Percentiles rank a stretch among this genome's conserved stretches.
These are phyloP conservation scores for Acanthamoeba castellanii DNA, from an alignment of 208 protist species.

Conservation along the genomic window DNA sequence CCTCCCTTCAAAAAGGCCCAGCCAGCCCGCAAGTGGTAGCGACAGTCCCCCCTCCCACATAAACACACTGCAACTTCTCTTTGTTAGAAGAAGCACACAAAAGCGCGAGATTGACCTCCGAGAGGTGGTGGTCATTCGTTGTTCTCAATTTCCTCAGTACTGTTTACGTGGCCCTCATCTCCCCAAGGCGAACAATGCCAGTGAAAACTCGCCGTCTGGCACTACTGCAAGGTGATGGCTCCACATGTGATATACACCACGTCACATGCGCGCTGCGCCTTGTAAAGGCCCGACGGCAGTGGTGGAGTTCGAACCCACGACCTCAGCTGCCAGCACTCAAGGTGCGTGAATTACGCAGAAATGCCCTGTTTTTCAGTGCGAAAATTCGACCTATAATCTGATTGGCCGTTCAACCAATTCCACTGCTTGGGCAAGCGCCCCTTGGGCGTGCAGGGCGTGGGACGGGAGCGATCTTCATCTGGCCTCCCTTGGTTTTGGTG, in stretches of 20 bases:
- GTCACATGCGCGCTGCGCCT: too few species aligned
- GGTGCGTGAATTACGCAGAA: background rate
- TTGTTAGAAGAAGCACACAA: background rate
- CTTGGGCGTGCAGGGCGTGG: background rate
- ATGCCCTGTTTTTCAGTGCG: background rate
- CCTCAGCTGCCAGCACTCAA: too few species aligned
- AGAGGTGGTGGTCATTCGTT: too few species aligned
- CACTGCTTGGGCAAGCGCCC: background rate
- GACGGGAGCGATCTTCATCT: slow-evolving; percentile 44
- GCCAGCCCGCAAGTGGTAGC: slow-evolving; percentile 34
- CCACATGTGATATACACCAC: too few species aligned
- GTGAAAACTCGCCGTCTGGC: background rate
- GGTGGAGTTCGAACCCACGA: too few species aligned
- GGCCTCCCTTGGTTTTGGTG: slow-evolving; percentile 54
- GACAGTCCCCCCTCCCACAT: background rate
- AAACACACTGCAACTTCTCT: too few species aligned
- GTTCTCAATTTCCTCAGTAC: too few species aligned
- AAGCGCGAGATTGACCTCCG: too few species aligned
- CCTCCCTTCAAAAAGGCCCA: slow-evolving; percentile 32
- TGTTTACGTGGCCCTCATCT: too few species aligned
- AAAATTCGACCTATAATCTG: slow-evolving; percentile 33
- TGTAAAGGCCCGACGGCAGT: too few species aligned
- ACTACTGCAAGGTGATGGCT: background rate
- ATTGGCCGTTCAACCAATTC: slow-evolving; percentile 12
- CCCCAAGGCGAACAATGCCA: background rate